These are phyloP conservation scores for Chloranthus sessilifolius DNA, from an alignment of 164 flowering plant species.

Conservation along the genomic window DNA sequence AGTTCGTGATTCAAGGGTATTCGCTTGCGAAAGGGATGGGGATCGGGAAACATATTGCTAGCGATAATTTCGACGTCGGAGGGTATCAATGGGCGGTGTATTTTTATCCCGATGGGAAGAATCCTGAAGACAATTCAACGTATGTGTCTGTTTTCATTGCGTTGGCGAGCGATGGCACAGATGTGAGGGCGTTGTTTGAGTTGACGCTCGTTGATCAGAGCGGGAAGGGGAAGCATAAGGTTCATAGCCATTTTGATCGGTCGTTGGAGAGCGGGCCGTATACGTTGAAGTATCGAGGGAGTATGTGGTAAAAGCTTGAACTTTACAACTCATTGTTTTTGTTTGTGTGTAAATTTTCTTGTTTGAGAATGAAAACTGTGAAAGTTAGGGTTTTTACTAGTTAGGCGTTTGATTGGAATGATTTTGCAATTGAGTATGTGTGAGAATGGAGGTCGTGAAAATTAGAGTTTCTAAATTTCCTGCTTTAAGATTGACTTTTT, in stretches of 20 bases:
- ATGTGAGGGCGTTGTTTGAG: conserved; percentile 51
- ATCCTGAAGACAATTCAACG: conserved; percentile 76
- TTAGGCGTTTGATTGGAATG: background rate
- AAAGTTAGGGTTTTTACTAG: background rate
- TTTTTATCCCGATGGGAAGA: conserved; percentile 52
- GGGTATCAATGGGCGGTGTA: conserved; percentile 81
- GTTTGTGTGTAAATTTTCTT: too few relatives aligned
- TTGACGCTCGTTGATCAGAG: conserved; percentile 84
- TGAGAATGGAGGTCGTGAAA: too few relatives aligned
- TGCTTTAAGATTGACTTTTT: too few relatives aligned
- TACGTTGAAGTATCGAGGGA: conserved; percentile 80
- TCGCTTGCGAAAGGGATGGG: conserved; percentile 92
- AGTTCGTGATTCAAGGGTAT: conserved; percentile 74
- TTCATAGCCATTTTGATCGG: conserved; percentile 90
- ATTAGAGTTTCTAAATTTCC: too few relatives aligned
- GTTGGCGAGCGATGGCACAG: conserved; percentile 81
- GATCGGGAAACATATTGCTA: conserved; percentile 78
- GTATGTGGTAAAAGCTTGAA: conserved; percentile 71
- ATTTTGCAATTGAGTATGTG: too few relatives aligned
- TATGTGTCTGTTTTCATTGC: conserved; percentile 91
- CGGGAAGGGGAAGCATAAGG: conserved; percentile 80
- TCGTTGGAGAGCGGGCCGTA: conserved; percentile 89
- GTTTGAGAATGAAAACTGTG: too few relatives aligned
- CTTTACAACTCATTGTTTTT: too few relatives aligned
- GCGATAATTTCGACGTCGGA: conserved; percentile 76